Evolutionary conservation across 1,284 basidiomycete species (phyloP).

Genomic region (Cerrena zonata): DNA sequence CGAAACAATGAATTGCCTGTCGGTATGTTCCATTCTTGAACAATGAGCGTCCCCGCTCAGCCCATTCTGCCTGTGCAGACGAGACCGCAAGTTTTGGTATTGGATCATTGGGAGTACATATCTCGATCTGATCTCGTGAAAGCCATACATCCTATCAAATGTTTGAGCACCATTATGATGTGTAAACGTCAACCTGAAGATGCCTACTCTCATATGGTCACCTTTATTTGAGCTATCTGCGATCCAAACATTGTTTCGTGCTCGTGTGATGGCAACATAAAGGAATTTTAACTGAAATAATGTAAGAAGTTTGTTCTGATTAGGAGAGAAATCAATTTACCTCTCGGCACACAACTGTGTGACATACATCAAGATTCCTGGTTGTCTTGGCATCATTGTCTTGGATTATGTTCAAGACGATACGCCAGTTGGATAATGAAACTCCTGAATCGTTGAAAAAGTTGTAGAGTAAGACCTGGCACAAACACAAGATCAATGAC

Average conservation of each 20-base stretch:
- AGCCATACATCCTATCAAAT: constrained; percentile 40
- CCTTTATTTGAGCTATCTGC: constrained; percentile 52
- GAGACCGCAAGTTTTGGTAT: constrained; percentile 44
- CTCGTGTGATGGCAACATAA: constrained; percentile 67
- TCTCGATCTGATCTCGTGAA: constrained; percentile 35
- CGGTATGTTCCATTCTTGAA: constrained; percentile 52
- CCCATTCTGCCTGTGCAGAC: constrained; percentile 51
- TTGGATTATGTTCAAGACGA: constrained; percentile 43
- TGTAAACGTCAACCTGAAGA: constrained; percentile 10
- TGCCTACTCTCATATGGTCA: constrained; percentile 56
- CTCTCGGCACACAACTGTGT: constrained; percentile 44
- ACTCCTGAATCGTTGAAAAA: constrained; percentile 63
- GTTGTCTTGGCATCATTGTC: constrained; percentile 48
- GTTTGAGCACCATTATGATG: too few species aligned
- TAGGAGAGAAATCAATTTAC: neutral
- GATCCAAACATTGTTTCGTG: constrained; percentile 62
- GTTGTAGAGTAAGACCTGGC: constrained; percentile 63
- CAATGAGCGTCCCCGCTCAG: constrained; percentile 40
- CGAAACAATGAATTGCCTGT: constrained; percentile 58
- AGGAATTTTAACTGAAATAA: constrained; percentile 50
- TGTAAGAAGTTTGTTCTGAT: neutral
- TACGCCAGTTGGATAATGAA: constrained; percentile 49
- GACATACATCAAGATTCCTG: constrained; percentile 43
- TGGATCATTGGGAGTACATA: constrained; percentile 35
- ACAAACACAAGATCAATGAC: neutral